Evolutionary conservation across 1,139 yeast species (phyloP).

Genomic region (Petasospora rhodanensis): DNA sequence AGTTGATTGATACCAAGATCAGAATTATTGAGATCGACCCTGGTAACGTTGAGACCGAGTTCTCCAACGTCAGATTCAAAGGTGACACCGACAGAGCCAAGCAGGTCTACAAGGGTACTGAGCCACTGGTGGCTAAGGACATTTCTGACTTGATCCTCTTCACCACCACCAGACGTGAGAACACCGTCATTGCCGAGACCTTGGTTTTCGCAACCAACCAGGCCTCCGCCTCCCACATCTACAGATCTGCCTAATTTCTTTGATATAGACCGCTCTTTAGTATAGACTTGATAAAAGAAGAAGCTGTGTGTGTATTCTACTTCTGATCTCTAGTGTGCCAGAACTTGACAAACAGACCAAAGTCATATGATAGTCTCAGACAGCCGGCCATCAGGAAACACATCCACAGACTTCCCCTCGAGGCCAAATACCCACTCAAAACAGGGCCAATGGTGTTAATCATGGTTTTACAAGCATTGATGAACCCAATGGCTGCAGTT

Average conservation of each 20-base stretch:
- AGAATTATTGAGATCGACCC: constrained; percentile 77
- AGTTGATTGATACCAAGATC: constrained; percentile 57
- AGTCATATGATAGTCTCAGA: constrained; percentile 37
- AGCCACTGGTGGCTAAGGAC: constrained; percentile 66
- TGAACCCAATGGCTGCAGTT: constrained; percentile 77
- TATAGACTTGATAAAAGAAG: too few species aligned
- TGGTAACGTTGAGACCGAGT: constrained; percentile 78
- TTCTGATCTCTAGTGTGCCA: too few species aligned
- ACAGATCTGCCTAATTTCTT: constrained; percentile 17
- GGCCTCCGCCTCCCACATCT: constrained; percentile 34
- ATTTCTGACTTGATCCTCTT: constrained; percentile 70
- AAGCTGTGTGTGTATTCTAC: too few species aligned
- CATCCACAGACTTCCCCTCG: constrained; percentile 41
- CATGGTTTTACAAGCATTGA: constrained; percentile 78
- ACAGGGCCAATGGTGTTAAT: constrained; percentile 79
- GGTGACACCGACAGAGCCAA: constrained; percentile 64
- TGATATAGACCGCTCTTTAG: too few species aligned
- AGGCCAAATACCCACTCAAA: constrained; percentile 72
- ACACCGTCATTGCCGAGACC: constrained; percentile 69
- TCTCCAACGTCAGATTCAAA: constrained; percentile 60
- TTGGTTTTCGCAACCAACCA: constrained; percentile 68
- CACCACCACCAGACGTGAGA: constrained; percentile 56
- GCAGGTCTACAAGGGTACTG: constrained; percentile 61
- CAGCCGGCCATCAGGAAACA: constrained; percentile 55
- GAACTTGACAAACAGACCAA: constrained; percentile 37